Conservation (phyloP, 2,329 filamentous ascomycete species). For the Diaporthe caulivora region DNA sequence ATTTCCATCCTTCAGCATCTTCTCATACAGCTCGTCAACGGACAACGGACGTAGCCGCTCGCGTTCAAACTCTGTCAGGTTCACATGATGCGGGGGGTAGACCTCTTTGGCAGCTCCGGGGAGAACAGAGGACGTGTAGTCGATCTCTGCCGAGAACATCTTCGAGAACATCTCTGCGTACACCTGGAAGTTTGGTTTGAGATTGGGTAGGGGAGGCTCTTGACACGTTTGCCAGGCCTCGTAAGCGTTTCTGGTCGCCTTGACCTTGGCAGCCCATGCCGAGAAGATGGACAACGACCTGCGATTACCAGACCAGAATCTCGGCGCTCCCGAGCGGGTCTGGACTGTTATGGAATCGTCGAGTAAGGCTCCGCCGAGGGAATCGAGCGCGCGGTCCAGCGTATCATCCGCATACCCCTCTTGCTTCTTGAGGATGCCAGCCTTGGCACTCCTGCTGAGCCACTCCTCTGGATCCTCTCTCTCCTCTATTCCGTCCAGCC, state of each 20-base stretch:
- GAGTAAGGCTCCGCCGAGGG: constrained; percentile 64
- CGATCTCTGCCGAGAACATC: constrained; percentile 54
- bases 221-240: constrained; percentile 71
- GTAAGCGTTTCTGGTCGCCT: constrained; percentile 69
- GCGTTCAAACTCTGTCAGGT: constrained; percentile 74
- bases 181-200: constrained; percentile 56
- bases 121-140: constrained; percentile 47
- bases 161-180: constrained; percentile 74
- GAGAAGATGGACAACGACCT: constrained; percentile 52
- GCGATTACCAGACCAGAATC: constrained; percentile 45
- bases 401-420: constrained; percentile 64
- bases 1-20: constrained; percentile 66
- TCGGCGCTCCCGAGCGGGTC: constrained; percentile 55
- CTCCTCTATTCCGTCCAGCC: constrained; percentile 72
- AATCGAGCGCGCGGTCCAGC: constrained; percentile 62
- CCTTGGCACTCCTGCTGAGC: constrained; percentile 65
- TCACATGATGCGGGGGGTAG: constrained; percentile 66
- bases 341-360: constrained; percentile 70
- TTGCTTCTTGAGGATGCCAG: constrained; percentile 66
- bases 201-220: constrained; percentile 49
- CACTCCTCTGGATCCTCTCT: constrained; percentile 63
- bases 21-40: constrained; percentile 67
- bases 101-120: constrained; percentile 73
- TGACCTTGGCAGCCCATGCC: constrained; percentile 68
- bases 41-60: constrained; percentile 72